A percentile compares a stretch with the other conserved stretches of the same genome.
These are phyloP conservation scores for Fraxinus albicans DNA, from an alignment of 305 asterid genomes.

Conservation along the genomic window DNA sequence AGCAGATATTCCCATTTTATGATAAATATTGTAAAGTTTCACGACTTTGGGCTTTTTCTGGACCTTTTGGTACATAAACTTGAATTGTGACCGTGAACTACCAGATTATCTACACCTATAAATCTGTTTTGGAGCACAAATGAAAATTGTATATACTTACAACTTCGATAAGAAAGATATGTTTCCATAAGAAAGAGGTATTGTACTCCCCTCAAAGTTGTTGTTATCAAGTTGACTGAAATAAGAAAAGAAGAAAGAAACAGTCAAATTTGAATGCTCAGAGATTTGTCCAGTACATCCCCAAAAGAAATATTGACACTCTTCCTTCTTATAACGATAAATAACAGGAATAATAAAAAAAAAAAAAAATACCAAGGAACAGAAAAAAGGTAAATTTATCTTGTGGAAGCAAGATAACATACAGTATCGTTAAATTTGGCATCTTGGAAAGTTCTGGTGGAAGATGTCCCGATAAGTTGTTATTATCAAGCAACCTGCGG, in stretches of 20 bases:
- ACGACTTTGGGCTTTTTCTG: not conserved
- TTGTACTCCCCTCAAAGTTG: constrained; percentile 60
- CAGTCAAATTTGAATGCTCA: constrained; percentile 2
- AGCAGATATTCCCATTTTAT: not conserved
- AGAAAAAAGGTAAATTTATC: not conserved
- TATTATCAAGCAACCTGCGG: constrained; percentile 61
- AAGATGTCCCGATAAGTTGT: constrained; percentile 59
- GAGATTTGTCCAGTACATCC: not conserved
- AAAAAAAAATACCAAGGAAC: not conserved
- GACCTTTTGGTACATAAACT: not conserved
- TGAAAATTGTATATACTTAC: constrained; percentile 40
- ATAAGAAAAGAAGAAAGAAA: constrained; percentile 14
- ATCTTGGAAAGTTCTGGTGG: constrained; percentile 54
- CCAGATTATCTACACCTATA: not conserved
- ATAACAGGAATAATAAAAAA: not conserved
- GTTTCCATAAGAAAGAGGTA: constrained; percentile 70
- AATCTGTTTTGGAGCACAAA: not conserved
- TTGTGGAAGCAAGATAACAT: constrained; percentile 26
- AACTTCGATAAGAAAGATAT: constrained; percentile 63
- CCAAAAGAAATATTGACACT: not conserved
- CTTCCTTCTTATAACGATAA: not conserved
- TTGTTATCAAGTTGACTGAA: constrained; percentile 90
- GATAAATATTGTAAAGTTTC: not conserved
- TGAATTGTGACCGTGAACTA: not conserved
- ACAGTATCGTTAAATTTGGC: constrained; percentile 53